These are phyloP conservation scores for Cystobasidium slooffiae DNA, from an alignment of 1,284 basidiomycete genomes.

Conservation along the genomic window DNA sequence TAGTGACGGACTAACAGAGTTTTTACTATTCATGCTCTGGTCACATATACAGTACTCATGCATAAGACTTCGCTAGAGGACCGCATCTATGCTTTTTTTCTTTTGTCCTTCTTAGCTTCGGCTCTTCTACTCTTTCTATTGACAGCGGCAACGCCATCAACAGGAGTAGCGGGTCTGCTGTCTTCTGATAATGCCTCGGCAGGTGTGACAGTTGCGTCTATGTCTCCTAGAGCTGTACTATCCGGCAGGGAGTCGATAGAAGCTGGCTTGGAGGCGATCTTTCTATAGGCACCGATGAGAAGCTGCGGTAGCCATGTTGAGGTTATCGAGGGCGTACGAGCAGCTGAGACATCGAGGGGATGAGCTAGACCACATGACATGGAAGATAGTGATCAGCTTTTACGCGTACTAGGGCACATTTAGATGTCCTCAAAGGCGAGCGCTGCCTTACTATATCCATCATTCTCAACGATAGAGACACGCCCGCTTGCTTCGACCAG, in stretches of 20 bases:
- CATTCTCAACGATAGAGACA: conserved; percentile 53
- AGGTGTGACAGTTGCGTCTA: conserved; percentile 34
- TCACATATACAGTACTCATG: neutral
- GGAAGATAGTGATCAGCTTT: neutral
- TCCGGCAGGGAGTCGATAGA: conserved; percentile 5
- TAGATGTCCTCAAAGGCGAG: neutral
- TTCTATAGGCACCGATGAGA: neutral
- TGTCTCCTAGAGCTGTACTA: conserved; percentile 22
- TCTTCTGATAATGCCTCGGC: conserved; percentile 19
- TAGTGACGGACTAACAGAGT: too few species aligned
- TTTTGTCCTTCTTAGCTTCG: conserved; percentile 38
- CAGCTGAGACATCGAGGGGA: conserved; percentile 47
- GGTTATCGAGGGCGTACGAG: conserved; percentile 42
- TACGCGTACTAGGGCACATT: neutral
- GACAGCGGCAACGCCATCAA: conserved; percentile 6
- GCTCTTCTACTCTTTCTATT: conserved; percentile 33
- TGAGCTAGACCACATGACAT: conserved; percentile 14
- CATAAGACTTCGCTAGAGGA: neutral
- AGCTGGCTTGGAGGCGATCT: conserved; percentile 32
- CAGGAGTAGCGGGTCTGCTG: conserved; percentile 29
- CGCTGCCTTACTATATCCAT: conserved; percentile 49
- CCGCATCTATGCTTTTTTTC: conserved; percentile 25
- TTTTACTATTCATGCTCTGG: too few species aligned
- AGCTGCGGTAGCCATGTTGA: conserved; percentile 47
- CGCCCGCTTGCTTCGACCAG: conserved; percentile 53